phyloP scores from a whole-genome alignment of 2,329 filamentous ascomycete genomes.

The Fusarium longipes region DNA sequence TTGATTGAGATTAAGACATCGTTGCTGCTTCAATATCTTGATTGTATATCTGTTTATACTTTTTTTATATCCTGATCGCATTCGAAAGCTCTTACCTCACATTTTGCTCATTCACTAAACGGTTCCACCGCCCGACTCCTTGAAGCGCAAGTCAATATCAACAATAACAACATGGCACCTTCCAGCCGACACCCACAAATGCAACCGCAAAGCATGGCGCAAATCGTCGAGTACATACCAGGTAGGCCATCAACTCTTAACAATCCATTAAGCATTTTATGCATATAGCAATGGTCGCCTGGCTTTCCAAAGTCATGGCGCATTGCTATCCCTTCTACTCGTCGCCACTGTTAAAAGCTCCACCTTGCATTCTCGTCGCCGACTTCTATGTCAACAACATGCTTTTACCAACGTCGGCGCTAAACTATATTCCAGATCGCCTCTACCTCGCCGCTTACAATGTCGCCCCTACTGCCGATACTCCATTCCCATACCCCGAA shows the following conservation, averaged over 20 bases:
- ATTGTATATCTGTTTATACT: conserved; percentile 23
- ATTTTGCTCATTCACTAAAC: conserved; percentile 4
- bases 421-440: conserved; percentile 72
- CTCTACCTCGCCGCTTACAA: conserved; percentile 95
- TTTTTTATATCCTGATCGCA: conserved; percentile 5
- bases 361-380: conserved; percentile 20
- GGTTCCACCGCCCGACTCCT: conserved; percentile 19
- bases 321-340: conserved; percentile 47
- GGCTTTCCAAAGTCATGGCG: conserved; percentile 44
- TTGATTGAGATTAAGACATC: conserved; percentile 27
- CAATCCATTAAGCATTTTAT: conserved; percentile 7
- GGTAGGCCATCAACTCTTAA: conserved; percentile 65
- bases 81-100: conserved; percentile 11
- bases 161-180: conserved; percentile 60
- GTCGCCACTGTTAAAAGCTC: conserved; percentile 17
- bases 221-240: conserved; percentile 96
- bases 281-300: conserved; percentile 17
- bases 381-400: conserved; percentile 20
- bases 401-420: conserved; percentile 34
- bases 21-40: conserved; percentile 23
- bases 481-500: conserved; percentile 89
- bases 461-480: conserved; percentile 77
- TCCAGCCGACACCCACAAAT: conserved; percentile 53
- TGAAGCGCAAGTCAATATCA: conserved; percentile 43
- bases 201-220: conserved; percentile 70